Evolutionary conservation across 805 yeast genomes (phyloP).

Genomic region (Kazachstania africana): DNA sequence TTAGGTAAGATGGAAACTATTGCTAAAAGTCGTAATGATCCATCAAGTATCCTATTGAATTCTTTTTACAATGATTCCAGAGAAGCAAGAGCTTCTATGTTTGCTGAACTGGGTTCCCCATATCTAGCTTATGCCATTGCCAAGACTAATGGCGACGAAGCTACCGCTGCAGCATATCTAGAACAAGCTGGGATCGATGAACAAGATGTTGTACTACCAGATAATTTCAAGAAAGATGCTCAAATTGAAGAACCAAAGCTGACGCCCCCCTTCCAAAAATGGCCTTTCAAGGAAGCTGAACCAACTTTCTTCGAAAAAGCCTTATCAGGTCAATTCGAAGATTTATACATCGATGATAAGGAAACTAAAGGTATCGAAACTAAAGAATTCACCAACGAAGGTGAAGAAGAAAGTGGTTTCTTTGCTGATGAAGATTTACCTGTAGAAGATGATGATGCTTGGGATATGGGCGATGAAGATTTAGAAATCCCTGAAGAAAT

Average conservation of each 20-base stretch:
- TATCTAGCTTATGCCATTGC: constrained; percentile 93
- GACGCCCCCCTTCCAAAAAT: constrained; percentile 36
- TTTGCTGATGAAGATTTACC: constrained; percentile 35
- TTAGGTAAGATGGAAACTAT: constrained; percentile 76
- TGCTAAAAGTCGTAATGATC: constrained; percentile 80
- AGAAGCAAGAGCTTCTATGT: constrained; percentile 61
- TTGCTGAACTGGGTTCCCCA: constrained; percentile 65
- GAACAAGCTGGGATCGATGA: constrained; percentile 57
- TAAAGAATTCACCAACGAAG: constrained; percentile 14
- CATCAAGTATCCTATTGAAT: constrained; percentile 70
- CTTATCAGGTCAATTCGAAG: constrained; percentile 64
- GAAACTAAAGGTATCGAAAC: too few relatives aligned
- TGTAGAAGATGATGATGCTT: constrained; percentile 57
- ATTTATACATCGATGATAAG: constrained; percentile 36
- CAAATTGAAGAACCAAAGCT: constrained; percentile 38
- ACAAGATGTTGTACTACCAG: constrained; percentile 56
- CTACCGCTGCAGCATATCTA: constrained; percentile 60
- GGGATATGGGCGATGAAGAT: constrained; percentile 76
- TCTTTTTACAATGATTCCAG: constrained; percentile 66
- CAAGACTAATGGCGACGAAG: constrained; percentile 69
- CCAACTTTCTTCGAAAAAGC: constrained; percentile 81
- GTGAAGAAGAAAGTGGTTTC: constrained; percentile 13
- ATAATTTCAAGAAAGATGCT: constrained; percentile 18
- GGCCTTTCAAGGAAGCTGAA: constrained; percentile 74
- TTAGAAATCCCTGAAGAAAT: constrained; percentile 58